Conservation (phyloP, 768 basidiomycete species). For the Serendipita sp. region DNA sequence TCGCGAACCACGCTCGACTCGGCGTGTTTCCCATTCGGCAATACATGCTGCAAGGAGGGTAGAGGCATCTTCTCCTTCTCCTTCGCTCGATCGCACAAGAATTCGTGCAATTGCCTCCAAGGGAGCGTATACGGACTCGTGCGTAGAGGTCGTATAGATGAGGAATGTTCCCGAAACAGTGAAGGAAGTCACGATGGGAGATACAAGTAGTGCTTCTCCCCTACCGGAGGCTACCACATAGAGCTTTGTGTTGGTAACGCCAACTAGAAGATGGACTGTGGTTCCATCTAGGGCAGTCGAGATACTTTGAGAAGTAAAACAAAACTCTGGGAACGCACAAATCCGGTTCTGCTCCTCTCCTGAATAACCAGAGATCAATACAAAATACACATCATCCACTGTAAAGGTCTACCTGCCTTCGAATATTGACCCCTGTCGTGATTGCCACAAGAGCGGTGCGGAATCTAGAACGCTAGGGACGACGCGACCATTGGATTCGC, state of each 20-base stretch:
- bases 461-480: background rate
- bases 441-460: background rate
- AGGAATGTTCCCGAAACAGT: conserved; percentile 31
- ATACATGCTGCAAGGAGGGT: too few species aligned
- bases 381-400: too few species aligned
- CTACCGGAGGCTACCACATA: conserved; percentile 28
- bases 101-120: conserved; percentile 19
- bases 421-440: background rate
- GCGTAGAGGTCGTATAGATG: conserved; percentile 70
- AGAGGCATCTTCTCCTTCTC: background rate
- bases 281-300: background rate
- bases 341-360: background rate
- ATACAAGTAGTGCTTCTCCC: conserved; percentile 9
- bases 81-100: conserved; percentile 5
- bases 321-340: background rate
- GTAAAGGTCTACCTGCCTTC: background rate
- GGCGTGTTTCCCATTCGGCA: conserved; percentile 45
- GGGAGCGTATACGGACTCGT: conserved; percentile 65
- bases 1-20: conserved; percentile 77
- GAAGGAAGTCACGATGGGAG: conserved; percentile 19
- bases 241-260: conserved; percentile 28
- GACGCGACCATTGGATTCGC: background rate
- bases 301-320: background rate
- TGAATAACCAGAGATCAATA: too few species aligned
- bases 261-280: background rate